Evolutionary conservation across 179 eudicot genomes (phyloP).

Genomic region (Beta macrorhiza): DNA sequence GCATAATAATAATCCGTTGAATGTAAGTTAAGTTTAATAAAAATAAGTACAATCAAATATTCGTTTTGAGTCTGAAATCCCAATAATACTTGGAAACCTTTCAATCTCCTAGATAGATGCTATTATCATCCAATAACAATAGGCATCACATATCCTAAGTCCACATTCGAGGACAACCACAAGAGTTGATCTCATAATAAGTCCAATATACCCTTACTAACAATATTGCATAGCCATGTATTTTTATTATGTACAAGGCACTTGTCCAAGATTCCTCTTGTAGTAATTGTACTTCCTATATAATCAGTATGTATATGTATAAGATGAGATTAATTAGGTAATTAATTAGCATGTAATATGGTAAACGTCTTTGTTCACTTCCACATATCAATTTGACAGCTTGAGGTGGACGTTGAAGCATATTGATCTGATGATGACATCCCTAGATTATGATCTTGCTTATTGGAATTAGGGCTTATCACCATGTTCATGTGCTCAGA

Average conservation of each 20-base stretch:
- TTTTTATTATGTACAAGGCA: conserved; percentile 40
- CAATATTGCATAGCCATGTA: conserved; percentile 14
- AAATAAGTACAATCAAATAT: conserved; percentile 28
- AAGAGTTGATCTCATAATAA: conserved; percentile 21
- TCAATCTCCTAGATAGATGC: conserved; percentile 30
- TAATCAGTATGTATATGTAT: conserved; percentile 31
- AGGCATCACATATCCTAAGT: conserved; percentile 24
- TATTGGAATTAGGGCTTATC: conserved; percentile 33
- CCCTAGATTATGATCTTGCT: conserved; percentile 26
- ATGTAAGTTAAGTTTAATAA: conserved; percentile 18
- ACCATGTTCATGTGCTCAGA: conserved; percentile 38
- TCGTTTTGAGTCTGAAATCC: conserved; percentile 27
- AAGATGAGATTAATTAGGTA: conserved; percentile 33
- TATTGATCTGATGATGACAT: conserved; percentile 38
- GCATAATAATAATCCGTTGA: conserved; percentile 19
- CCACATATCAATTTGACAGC: conserved; percentile 64
- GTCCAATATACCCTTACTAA: conserved; percentile 22
- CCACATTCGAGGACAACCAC: conserved; percentile 20
- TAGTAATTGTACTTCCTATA: conserved; percentile 24
- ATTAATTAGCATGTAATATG: conserved; percentile 23
- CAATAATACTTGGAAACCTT: conserved; percentile 30
- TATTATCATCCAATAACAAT: conserved; percentile 21
- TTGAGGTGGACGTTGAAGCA: conserved; percentile 45
- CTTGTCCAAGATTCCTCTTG: conserved; percentile 34
- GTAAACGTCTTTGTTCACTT: conserved; percentile 31